These are phyloP conservation scores for Euphorbia lathyris DNA, from an alignment of 345 rosid species.

Conservation along the genomic window DNA sequence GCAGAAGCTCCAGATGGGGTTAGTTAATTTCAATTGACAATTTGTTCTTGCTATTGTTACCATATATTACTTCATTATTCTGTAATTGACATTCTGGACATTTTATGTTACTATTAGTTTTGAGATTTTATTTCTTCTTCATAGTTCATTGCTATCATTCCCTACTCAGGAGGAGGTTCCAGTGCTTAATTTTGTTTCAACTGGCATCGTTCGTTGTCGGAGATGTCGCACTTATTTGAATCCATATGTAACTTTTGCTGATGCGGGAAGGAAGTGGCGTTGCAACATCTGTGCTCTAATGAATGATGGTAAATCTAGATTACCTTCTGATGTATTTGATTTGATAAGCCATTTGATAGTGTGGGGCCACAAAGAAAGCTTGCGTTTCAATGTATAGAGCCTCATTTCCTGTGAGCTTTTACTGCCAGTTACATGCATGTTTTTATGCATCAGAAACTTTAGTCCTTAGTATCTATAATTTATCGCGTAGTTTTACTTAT, in stretches of 20 bases:
- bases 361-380: no score
- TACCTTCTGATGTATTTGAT: neutral
- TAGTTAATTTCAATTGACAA: constrained; percentile 27
- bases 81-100: constrained; percentile 8
- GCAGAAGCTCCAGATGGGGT: constrained; percentile 96
- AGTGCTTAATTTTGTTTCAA: constrained; percentile 70
- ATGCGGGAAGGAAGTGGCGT: constrained; percentile 99
- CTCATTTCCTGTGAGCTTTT: neutral
- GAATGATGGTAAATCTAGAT: constrained; percentile 71
- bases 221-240: constrained; percentile 97
- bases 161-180: constrained; percentile 89
- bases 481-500: neutral
- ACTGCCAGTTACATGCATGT: neutral
- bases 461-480: neutral
- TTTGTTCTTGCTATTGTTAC: constrained; percentile 4
- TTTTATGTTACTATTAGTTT: constrained; percentile 5
- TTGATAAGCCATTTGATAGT: constrained; percentile 8
- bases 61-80: neutral
- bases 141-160: constrained; percentile 22
- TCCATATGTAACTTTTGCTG: constrained; percentile 85
- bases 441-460: neutral
- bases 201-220: constrained; percentile 95
- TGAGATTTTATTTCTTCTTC: constrained; percentile 12
- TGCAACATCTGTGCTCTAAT: constrained; percentile 91
- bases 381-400: neutral